Base-by-base conservation (phyloP, 495 filamentous ascomycete species). In the Trichoderma reesei region DNA sequence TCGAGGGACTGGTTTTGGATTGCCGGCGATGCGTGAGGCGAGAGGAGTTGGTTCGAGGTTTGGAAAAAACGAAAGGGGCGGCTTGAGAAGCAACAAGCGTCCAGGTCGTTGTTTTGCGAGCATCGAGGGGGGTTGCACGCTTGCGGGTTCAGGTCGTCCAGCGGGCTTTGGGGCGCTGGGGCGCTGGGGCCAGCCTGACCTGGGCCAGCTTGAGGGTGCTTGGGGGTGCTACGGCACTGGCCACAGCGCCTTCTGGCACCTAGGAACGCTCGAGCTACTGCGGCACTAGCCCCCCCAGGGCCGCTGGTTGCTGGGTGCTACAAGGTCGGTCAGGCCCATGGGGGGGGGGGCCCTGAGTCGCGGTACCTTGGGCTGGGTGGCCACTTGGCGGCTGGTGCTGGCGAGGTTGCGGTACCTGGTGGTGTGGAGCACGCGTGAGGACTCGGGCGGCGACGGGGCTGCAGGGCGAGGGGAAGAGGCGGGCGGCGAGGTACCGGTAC, bases 81-180 rank as follows among this genome's bases (percentile, higher is more conserved):
- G 51, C 51, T 34, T 56, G 51, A 9, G 11, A 9, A 18, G 18
- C 46, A 18, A 54, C 41, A n/a, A 31, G 13, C 42, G 42, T 46
- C 42, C 42, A 16, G 42, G 42, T 46, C 51, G 51, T 56, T 56
- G 51, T 56, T 56, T 56, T 56, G 51, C 51, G 51, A 33, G 51
- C 13, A 56, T 56, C 31, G 51, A n/a, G 26, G 26, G 51, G 51
- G 20, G 51, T 56, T 56, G 51, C 51, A 36, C 51, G 8, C 51
- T 56, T 56, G 26, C 26, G 26, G 26, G 26, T 26, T 26, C 26
- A 26, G 26, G 26, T 26, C 26, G 26, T 26, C 16, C 51, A 56
- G 51, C 34, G 51, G 51, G 2, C 51, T 31, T 54, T 5, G 46
- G n/a, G 26, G 26, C 26, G 26, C 26, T 39, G 38, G 38, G 38